Conservation (phyloP, 78 protist genomes). For the Salpingoeca rosetta region DNA sequence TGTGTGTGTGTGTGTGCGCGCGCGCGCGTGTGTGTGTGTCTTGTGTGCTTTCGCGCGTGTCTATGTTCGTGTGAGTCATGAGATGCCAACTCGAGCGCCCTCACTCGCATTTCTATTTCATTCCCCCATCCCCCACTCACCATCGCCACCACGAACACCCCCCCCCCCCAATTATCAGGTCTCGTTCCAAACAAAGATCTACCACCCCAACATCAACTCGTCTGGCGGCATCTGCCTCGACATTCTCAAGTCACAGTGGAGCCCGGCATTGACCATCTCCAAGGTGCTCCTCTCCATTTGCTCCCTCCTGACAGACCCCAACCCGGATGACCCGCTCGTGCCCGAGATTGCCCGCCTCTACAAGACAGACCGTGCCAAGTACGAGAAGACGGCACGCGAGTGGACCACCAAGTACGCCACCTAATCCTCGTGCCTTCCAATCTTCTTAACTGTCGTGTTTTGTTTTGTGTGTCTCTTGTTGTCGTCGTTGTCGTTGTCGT, state of each 20-base stretch:
- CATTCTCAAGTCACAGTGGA: conserved; percentile 60
- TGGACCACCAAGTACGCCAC: conserved; percentile 47
- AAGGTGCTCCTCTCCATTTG: conserved; percentile 60
- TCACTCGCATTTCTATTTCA: too few relatives aligned
- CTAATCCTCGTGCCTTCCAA: neutral
- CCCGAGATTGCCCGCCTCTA: conserved; percentile 27
- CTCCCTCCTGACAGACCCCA: conserved; percentile 38
- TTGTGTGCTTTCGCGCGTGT: neutral
- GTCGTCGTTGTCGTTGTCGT: neutral
- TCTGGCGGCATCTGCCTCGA: conserved; percentile 62
- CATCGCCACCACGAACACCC: too few relatives aligned
- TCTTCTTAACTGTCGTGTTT: neutral
- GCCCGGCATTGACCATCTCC: conserved; percentile 64
- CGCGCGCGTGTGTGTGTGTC: too few relatives aligned
- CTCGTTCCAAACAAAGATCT: conserved; percentile 51
- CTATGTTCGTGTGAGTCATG: too few relatives aligned
- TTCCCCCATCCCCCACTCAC: too few relatives aligned
- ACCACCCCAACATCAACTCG: conserved; percentile 54
- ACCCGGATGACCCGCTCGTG: conserved; percentile 44
- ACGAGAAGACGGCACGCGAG: conserved; percentile 38
- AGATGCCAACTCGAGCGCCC: too few relatives aligned
- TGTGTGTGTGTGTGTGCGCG: too few relatives aligned
- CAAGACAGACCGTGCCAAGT: conserved; percentile 16
- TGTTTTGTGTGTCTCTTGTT: neutral
- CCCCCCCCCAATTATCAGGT: conserved; percentile 23